Conservation (phyloP, 2,329 filamentous ascomycete species). For the Pochonia chlamydosporia region DNA sequence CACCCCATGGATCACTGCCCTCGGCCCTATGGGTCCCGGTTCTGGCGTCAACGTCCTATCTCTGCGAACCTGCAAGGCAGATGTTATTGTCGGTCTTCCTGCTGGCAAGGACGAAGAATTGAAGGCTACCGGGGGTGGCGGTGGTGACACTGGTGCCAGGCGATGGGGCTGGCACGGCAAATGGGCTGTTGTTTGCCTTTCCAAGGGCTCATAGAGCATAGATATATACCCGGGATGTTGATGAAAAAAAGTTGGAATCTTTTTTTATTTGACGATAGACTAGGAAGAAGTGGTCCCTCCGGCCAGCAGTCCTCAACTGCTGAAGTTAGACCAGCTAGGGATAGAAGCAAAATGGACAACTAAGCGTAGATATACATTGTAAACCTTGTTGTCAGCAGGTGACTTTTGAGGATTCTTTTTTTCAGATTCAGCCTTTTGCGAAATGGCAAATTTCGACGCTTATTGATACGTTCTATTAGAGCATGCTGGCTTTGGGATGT, state of each 20-base stretch:
- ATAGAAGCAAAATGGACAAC: slow-evolving; percentile 1
- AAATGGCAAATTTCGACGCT: background rate
- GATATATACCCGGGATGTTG: background rate
- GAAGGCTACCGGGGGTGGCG: slow-evolving; percentile 59
- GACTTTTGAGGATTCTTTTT: background rate
- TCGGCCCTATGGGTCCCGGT: slow-evolving; percentile 76
- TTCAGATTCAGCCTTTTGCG: background rate
- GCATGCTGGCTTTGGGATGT: too few species aligned
- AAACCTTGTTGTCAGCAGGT: background rate
- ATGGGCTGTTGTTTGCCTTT: slow-evolving; percentile 75
- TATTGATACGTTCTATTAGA: background rate
- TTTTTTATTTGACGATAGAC: slow-evolving; percentile 5
- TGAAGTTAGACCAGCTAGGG: background rate
- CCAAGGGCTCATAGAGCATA: slow-evolving; percentile 22
- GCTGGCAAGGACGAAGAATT: slow-evolving; percentile 79
- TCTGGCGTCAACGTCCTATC: slow-evolving; percentile 83
- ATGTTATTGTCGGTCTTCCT: slow-evolving; percentile 86
- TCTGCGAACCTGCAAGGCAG: slow-evolving; percentile 91
- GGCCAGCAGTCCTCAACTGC: slow-evolving; percentile 21
- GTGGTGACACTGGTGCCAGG: slow-evolving; percentile 63
- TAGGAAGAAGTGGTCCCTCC: slow-evolving; percentile 24
- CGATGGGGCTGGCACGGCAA: slow-evolving; percentile 96
- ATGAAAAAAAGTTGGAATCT: background rate
- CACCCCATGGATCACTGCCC: slow-evolving; percentile 76
- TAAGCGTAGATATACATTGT: background rate